phyloP scores from a whole-genome alignment of 345 rosid genomes.

The Brassica cretica region DNA sequence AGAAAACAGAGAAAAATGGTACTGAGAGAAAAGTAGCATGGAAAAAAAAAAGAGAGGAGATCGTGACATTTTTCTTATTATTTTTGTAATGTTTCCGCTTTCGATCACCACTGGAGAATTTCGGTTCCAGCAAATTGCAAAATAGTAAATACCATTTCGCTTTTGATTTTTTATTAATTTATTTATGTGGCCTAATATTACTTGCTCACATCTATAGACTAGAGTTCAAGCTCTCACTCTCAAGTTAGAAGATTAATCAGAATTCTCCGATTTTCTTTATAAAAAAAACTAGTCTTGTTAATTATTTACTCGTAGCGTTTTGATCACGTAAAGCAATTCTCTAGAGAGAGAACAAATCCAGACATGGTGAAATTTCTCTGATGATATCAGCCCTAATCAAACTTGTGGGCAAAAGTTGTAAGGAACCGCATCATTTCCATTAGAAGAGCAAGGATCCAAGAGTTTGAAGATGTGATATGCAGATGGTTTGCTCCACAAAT shows the following conservation, averaged over 20 bases:
- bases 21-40: conserved; percentile 2
- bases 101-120: conserved; percentile 30
- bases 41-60: neutral
- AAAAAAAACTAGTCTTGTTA: too few species aligned
- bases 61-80: conserved; percentile 1
- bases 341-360: neutral
- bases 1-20: conserved; percentile 23
- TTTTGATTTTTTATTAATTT: neutral
- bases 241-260: too few species aligned
- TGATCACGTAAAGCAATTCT: neutral
- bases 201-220: neutral
- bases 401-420: too few species aligned
- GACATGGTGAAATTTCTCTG: neutral
- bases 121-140: conserved; percentile 32
- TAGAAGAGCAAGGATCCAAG: neutral
- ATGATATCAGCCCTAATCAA: too few species aligned
- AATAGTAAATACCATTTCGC: conserved; percentile 33
- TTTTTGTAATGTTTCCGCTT: conserved; percentile 10
- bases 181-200: neutral
- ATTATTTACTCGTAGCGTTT: too few species aligned
- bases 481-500: neutral
- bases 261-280: too few species aligned
- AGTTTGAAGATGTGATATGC: neutral
- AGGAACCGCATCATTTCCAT: neutral
- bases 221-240: neutral